Evolutionary conservation across 495 filamentous ascomycete species (phyloP), one percentile per base, ranked within the genome.

Genomic region (Aspergillus egyptiacus): DNA sequence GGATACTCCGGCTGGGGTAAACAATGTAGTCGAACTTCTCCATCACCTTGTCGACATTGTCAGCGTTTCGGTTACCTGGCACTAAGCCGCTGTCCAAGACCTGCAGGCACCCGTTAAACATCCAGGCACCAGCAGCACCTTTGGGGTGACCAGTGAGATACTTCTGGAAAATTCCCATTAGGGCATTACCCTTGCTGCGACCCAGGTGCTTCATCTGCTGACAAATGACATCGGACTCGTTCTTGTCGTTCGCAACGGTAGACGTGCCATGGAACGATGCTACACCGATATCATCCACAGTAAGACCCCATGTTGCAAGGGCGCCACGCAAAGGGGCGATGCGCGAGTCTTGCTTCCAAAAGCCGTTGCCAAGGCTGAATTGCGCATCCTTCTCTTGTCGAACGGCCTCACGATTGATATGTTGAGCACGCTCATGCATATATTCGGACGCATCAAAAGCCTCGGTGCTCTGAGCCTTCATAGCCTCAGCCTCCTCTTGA

Each of bases 251-350:
- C 46, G 93, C 93, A 50, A 94, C 89, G 30, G 93, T 99, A 17
- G 91, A 96, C 23, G 93, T 99, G 53, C 93, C 93, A 70, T 99
- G 93, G 86, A 97, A 99, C 17, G 93, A 97, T 6, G 91, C 91
- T 38, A 97, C 89, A 50, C 70, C 84, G 39, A 99, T 81, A 57
- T 99, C 93, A 63, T 99, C 94, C 56, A 99, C 89, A 13, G 93
- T 97, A 31, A 99, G 81, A 63, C 90, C 91, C 93, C 93, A 99
- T 11, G 91, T 96, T 30, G 93, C 93, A 43, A 98, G 80, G 30
- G 93, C 87, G 59, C 94, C 93, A 54, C 93, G 86, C 31, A 98
- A 80, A 56, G 93, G 93, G 57, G 93, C 93, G 61, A 98, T 98
- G 51, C 82, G 85, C 13, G 87, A 76, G 60, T 97, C 91, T 55